These are phyloP conservation scores for Alternaria triticimaculans DNA, from an alignment of 2,329 filamentous ascomycete genomes.

Conservation along the genomic window DNA sequence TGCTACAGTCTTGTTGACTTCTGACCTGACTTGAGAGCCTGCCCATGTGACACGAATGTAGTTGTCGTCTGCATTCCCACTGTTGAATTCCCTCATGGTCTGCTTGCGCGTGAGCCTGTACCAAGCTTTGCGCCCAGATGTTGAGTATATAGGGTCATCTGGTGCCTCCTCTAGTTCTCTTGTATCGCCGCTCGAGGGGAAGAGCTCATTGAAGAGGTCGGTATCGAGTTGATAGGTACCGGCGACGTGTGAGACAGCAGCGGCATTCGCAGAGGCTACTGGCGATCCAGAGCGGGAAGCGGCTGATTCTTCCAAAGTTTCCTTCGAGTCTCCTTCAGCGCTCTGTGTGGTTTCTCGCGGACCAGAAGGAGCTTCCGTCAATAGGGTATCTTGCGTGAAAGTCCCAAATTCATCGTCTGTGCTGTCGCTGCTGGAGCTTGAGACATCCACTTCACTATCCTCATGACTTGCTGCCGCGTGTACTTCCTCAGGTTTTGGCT, in stretches of 20 bases:
- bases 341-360: background rate
- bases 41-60: conserved; percentile 49
- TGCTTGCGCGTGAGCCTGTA: conserved; percentile 49
- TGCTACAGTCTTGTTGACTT: conserved; percentile 45
- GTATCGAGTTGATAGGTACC: conserved; percentile 19
- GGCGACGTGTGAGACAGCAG: background rate
- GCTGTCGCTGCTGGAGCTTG: conserved; percentile 1
- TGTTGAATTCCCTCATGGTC: conserved; percentile 49
- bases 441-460: background rate
- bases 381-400: conserved; percentile 5
- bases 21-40: conserved; percentile 39
- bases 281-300: background rate
- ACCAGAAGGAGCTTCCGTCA: background rate
- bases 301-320: background rate
- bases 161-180: conserved; percentile 24
- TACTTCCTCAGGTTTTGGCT: background rate
- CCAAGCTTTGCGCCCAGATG: conserved; percentile 48
- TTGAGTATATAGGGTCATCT: conserved; percentile 43
- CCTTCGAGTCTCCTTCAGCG: background rate
- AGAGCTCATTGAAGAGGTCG: conserved; percentile 35
- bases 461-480: background rate
- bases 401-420: conserved; percentile 10
- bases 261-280: background rate
- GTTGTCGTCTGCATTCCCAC: conserved; percentile 41
- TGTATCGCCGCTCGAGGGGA: conserved; percentile 18